A percentile compares a stretch with the other conserved stretches of the same genome.
Conservation (phyloP, 2,329 filamentous ascomycete genomes). For the Scedosporium aurantiacum region DNA sequence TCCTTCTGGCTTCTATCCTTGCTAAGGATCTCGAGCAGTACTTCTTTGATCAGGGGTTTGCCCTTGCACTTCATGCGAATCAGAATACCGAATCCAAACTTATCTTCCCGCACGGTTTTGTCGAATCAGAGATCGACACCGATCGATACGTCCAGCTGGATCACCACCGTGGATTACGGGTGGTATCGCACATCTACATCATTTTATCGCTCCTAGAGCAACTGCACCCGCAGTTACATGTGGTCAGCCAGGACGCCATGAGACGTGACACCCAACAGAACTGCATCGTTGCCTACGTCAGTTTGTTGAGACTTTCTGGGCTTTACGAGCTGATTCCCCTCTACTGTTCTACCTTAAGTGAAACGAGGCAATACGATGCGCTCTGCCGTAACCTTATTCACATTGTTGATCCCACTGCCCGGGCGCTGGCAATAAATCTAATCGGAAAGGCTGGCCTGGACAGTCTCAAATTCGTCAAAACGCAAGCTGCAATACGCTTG, state of each 20-base stretch:
- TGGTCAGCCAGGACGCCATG: neutral
- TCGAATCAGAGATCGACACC: conserved; percentile 24
- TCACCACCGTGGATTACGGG: conserved; percentile 54
- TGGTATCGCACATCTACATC: conserved; percentile 55
- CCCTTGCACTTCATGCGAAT: conserved; percentile 24
- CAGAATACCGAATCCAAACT: conserved; percentile 25
- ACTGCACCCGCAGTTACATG: conserved; percentile 23
- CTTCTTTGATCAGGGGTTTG: conserved; percentile 47
- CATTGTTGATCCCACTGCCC: conserved; percentile 53
- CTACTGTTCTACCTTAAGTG: conserved; percentile 71
- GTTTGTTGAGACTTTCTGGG: conserved; percentile 59
- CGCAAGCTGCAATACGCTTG: conserved; percentile 47
- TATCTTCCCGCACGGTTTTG: conserved; percentile 14
- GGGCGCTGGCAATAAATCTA: conserved; percentile 58
- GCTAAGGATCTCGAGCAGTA: conserved; percentile 48
- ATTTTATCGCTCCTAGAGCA: conserved; percentile 58
- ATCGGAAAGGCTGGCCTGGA: conserved; percentile 68
- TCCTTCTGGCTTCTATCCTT: conserved; percentile 66
- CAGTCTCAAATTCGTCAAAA: conserved; percentile 59
- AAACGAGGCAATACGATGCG: conserved; percentile 53
- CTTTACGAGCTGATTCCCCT: conserved; percentile 73
- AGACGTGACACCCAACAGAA: conserved; percentile 51
- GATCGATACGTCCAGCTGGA: conserved; percentile 41
- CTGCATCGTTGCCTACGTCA: conserved; percentile 71
- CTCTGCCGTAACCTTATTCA: conserved; percentile 69